A percentile compares a stretch with the other conserved stretches of the same genome.
These are phyloP conservation scores for Cordyceps javanica DNA, from an alignment of 2,329 filamentous ascomycete species.

Conservation along the genomic window DNA sequence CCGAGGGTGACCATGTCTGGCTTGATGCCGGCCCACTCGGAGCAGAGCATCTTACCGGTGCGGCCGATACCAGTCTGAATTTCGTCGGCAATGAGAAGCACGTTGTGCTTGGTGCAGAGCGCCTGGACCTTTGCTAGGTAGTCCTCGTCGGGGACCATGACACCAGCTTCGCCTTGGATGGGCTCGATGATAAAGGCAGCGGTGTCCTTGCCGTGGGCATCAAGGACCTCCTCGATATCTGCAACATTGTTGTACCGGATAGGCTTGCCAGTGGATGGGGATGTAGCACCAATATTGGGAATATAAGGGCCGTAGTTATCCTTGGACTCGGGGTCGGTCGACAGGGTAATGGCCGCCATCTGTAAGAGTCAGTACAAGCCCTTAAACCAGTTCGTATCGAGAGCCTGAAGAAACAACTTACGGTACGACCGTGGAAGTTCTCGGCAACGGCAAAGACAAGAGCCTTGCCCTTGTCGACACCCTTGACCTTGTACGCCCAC, in stretches of 20 bases:
- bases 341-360: conserved; percentile 94
- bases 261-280: conserved; percentile 65
- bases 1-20: conserved; percentile 91
- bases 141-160: conserved; percentile 86
- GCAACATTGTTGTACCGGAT: conserved; percentile 83
- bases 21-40: conserved; percentile 91
- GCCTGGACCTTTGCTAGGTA: conserved; percentile 76
- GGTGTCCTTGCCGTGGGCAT: conserved; percentile 74
- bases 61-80: conserved; percentile 97
- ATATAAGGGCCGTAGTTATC: conserved; percentile 97
- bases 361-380: conserved; percentile 26
- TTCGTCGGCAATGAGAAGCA: conserved; percentile 94
- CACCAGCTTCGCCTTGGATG: conserved; percentile 95
- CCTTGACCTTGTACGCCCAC: conserved; percentile 97
- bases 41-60: conserved; percentile 89
- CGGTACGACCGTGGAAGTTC: conserved; percentile 95
- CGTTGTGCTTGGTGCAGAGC: conserved; percentile 92
- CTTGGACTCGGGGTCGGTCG: conserved; percentile 88
- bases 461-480: conserved; percentile 77
- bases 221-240: conserved; percentile 73
- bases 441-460: conserved; percentile 77
- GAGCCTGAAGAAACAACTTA: conserved; percentile 41
- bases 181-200: conserved; percentile 94
- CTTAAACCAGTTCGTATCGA: neutral
- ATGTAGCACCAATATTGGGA: conserved; percentile 73